Evolutionary conservation across 805 yeast genomes (phyloP), one percentile per base, ranked within the genome.

Genomic region (Candida broadrunensis): DNA sequence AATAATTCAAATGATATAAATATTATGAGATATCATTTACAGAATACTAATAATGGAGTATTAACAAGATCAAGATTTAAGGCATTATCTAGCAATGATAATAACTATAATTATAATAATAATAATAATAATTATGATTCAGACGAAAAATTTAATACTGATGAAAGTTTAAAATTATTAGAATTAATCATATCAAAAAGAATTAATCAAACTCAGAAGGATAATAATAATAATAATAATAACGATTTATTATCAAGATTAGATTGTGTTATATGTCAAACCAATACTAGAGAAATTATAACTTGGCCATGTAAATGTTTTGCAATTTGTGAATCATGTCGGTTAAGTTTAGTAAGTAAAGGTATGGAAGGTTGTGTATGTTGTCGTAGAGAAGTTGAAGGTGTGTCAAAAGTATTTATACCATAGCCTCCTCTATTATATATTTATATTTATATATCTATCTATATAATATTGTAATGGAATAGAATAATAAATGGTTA

Each of bases 281-380:
- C 74, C 4, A 79, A 83, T 43, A 76, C 80, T 4, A 72, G 97
- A 48, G 85, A 83, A 42, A 77, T 90, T 32, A 81, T 90, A 7
- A 67, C 91, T 2, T 90, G 97, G 97, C 97, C 97, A 0, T 90
- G 97, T 57, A 78, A 80, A 51, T 90, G 97, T 60, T 78, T 90
- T 41, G 89, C 96, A 0, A 70, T 90, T 4, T 90, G 97, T 60
- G 96, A 89, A 48, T 74, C 77, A 19, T 90, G 97, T 55, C 73
- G 97, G 14, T 67, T 81, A 9, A 77, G 85, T 14, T 69, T 90
- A 38, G 88, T 87, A 6, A 65, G 82, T 25, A 75, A 89, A 45
- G 85, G 85, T 11, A 83, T 83, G 54, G 78, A 76, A 42, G 83
- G 83, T 1, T 90, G 97, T 61, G 91, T 89, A 0, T 85, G 95